Evolutionary conservation across 73 alveolate genomes (phyloP), one percentile per base, ranked within the genome.

Genomic region (Paramecium caudatum): DNA sequence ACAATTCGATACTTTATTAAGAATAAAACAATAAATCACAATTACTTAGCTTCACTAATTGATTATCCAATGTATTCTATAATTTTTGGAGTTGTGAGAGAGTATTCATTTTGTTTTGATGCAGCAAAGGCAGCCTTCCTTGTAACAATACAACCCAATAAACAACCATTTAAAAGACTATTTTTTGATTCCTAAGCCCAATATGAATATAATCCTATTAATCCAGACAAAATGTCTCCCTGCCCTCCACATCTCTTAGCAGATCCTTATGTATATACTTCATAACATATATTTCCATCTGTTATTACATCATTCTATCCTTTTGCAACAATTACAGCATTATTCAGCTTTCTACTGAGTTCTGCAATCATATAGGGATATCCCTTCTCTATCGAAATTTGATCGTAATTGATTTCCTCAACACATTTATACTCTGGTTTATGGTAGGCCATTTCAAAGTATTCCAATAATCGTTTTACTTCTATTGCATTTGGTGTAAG

Each of bases 211-310:
- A 94, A 17, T 23, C 97, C 98, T 41, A 96, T 78, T 17, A 94
- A 78, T 5, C 99, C 99, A 47, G 96, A 78, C 48, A 98, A 83
- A 49, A 98, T 68, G 93, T 97, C 99, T 6, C 99, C 99, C 83
- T 95, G 91, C 10, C 99, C 99, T 81, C 99, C 99, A 45, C 98
- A 94, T 91, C 99, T 91, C 90, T 98, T 98, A 50, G 86, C 49
- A 17, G 98, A 91, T 10, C 99, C 97, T 47, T 50, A 41, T 48
- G 82, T 62, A 34, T 84, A 74, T 1, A 98, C 97, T 34, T 80
- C 82, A 86, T 88, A 94, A 21, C 93, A 94, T 46, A 82, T 88
- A 5, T 86, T 91, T 9, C 99, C 99, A 91, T 98, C 97, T 8
- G 99, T 92, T 48, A 98, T 97, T 34, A 98, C 81, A 93, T 98